Base-by-base conservation (phyloP, 495 filamentous ascomycete genomes). In the Annulohypoxylon stygium region DNA sequence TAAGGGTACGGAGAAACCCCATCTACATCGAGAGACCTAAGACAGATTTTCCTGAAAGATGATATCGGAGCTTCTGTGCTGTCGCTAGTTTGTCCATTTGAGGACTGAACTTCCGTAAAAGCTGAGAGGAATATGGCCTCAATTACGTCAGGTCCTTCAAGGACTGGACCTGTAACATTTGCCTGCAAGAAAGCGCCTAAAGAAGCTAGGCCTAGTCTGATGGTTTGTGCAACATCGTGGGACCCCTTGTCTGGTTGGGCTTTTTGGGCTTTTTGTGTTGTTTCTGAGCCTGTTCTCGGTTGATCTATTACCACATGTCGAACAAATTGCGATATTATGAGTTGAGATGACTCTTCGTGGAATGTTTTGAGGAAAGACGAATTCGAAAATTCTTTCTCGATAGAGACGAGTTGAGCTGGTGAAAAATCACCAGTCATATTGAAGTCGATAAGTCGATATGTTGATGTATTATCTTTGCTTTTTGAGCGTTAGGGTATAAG, bases 101-200 rank as follows among this genome's bases (percentile, higher is more conserved):
- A 48, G 33, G 54, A 51, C 0, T 41, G 34, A 16, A 59, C 30
- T 36, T 76, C 66, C 4, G 34, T 45, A n/a, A 78, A 70, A 12
- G 70, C 69, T 2, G 43, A 62, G 1, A 65, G 11, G 45, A 85
- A 82, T 4, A 76, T 61, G 2, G 55, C 45, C 43, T 84, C 78
- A 7, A 78, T 50, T 0, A 67, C 30, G 0, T 79, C 53, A 8
- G 78, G 57, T 20, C 75, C 68, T 6, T 90, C 89, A 18, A 95
- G 80, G n/a, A 94, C 82, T 0, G 95, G 97, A 0, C 96, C 96
- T 12, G 96, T 98, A 59, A 98, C 92, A 79, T 93, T 98, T 0
- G 90, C 90, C 73, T 98, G 96, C 20, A 98, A 79, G 79, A 98
- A 98, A n/a, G 89, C 88, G 75, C 92, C 87, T 20, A 98, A 84